A percentile compares a stretch with the other conserved stretches of the same genome.
phyloP scores from a whole-genome alignment of 441 rosid genomes.

The Macaranga tanarius region DNA sequence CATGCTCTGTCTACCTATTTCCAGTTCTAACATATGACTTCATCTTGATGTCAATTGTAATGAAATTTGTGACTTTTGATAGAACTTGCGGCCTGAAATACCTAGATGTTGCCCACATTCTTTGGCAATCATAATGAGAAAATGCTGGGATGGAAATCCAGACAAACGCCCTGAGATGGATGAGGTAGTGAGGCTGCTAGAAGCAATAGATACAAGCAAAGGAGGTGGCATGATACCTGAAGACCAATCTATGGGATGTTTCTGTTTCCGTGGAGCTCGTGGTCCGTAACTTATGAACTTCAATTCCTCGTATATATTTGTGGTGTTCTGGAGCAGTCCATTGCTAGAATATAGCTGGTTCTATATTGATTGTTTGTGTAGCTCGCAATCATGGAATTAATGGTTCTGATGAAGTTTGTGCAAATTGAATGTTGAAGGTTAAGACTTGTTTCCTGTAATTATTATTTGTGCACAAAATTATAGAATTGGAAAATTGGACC shows the following conservation, averaged over 20 bases:
- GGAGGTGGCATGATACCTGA: constrained; percentile 96
- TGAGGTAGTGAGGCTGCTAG: constrained; percentile 70
- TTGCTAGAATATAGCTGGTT: not conserved
- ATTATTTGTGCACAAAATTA: not conserved
- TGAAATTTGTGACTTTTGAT: constrained; percentile 1
- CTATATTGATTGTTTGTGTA: not conserved
- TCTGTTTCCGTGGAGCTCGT: constrained; percentile 66
- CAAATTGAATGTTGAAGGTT: not conserved
- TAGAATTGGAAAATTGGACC: constrained; percentile 1
- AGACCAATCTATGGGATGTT: constrained; percentile 55
- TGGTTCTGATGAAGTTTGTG: not conserved
- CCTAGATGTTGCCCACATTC: constrained; percentile 81
- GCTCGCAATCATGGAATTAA: not conserved
- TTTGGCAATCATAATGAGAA: constrained; percentile 61
- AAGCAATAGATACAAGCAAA: constrained; percentile 69
- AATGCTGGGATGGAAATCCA: constrained; percentile 77
- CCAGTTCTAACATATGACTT: not conserved
- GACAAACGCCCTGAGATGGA: constrained; percentile 84
- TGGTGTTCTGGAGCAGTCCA: not conserved
- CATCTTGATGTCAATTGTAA: not conserved
- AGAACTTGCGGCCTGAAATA: constrained; percentile 78
- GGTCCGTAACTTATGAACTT: constrained; percentile 50
- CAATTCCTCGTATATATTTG: not conserved
- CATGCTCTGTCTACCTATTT: not conserved
- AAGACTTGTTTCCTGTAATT: constrained; percentile 13